Percentiles rank a stretch among this genome's conserved stretches.
phyloP scores from a whole-genome alignment of 2,329 filamentous ascomycete species.

The Sporothrix brunneoviolacea region DNA sequence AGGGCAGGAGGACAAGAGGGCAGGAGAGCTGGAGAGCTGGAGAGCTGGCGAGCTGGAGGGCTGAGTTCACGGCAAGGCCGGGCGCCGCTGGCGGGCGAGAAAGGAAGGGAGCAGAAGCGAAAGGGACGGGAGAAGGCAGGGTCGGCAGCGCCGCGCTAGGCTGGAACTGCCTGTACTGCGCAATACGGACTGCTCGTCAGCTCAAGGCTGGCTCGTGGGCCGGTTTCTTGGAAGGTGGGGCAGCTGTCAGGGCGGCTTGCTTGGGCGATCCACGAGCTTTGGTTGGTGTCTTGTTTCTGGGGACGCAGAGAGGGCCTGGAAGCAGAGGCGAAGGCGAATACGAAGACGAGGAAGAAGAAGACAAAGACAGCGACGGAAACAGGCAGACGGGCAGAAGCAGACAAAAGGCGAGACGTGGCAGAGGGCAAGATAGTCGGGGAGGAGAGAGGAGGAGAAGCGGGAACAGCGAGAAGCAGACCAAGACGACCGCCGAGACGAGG shows the following conservation, averaged over 20 bases:
- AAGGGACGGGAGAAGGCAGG: too few species aligned
- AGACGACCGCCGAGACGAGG: neutral
- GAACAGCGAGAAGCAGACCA: neutral
- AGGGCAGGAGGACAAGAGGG: neutral
- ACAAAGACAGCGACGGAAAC: neutral
- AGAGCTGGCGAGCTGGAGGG: too few species aligned
- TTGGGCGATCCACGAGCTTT: slow-evolving; percentile 3
- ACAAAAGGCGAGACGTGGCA: too few species aligned
- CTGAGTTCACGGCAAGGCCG: slow-evolving; percentile 7
- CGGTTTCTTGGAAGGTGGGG: neutral
- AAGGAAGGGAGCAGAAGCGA: neutral
- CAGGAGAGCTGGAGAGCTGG: too few species aligned
- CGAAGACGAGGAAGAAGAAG: neutral
- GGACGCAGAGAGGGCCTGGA: too few species aligned
- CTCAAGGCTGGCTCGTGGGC: too few species aligned
- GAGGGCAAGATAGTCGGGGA: too few species aligned
- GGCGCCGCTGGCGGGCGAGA: neutral
- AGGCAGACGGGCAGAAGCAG: too few species aligned
- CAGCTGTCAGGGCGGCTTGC: neutral
- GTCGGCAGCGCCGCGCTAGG: too few species aligned
- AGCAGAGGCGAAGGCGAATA: neutral
- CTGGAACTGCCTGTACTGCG: too few species aligned
- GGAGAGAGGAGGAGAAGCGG: neutral
- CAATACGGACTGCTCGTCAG: too few species aligned
- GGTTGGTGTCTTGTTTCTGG: too few species aligned